Evolutionary conservation across 2,329 filamentous ascomycete genomes (phyloP), one percentile per base, ranked within the genome.

Genomic region (Huntiella moniliformis): DNA sequence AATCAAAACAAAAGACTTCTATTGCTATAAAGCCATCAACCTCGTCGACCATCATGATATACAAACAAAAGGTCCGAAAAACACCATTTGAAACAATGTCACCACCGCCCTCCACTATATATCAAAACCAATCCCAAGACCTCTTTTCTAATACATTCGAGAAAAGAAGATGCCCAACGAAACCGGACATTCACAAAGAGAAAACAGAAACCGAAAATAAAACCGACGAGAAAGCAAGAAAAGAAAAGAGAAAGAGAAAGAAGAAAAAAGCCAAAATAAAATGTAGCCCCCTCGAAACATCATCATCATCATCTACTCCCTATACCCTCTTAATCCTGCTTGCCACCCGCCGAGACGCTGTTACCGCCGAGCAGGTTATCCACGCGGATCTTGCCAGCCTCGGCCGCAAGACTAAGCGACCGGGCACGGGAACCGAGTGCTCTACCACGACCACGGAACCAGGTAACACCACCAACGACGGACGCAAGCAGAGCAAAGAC

Each of bases 391-490:
- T 49, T 49, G 17, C 47, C 47, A n/a, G 43, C 47, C 34, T 49
- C 47, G 4, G 43, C 47, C 18, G 47, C 47, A 22, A 49, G 22
- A 16, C 42, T 45, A 17, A 49, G 38, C 31, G 47, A 49, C 22
- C 47, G 38, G n/a, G 47, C 43, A 32, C 47, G 47, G 12, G 42
- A 32, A 18, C 42, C 47, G 17, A 45, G 18, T 17, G 33, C 17
- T n/a, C 43, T 13, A 16, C 28, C 38, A 44, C 72, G 66, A 47
- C 71, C 66, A 36, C 72, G 67, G 57, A 70, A 64, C 65, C 67
- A 75, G 22, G 44, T 37, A 12, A 40, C 13, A n/a, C 31, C 40
- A 15, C 48, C 48, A n/a, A 46, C 40, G 15, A 46, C 32, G 5
- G 48, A 50, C 17, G 68, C 67, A 35, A 68, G 61, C 18, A 61